phyloP scores from a whole-genome alignment of 1,284 basidiomycete species.

The Blastosporella zonata region DNA sequence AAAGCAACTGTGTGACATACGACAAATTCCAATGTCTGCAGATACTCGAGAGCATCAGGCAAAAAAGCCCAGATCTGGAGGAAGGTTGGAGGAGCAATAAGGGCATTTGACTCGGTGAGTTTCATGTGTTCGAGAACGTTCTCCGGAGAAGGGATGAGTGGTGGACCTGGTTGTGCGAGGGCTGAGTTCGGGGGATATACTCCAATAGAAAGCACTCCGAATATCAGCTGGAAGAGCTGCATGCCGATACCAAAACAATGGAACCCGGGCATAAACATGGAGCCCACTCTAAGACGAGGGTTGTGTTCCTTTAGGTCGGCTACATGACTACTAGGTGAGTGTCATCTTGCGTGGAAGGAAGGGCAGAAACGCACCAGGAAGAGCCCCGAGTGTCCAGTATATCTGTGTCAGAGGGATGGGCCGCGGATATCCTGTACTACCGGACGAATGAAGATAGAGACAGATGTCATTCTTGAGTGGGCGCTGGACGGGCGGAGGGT shows the following conservation, averaged over 20 bases:
- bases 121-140: slow-evolving; percentile 27
- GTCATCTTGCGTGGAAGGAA: neutral
- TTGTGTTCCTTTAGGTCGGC: slow-evolving; percentile 11
- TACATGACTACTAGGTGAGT: neutral
- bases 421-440: slow-evolving; percentile 38
- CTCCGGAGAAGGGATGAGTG: slow-evolving; percentile 22
- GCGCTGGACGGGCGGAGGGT: slow-evolving; percentile 20
- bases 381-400: neutral
- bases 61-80: slow-evolving; percentile 23
- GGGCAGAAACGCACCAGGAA: neutral
- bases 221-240: slow-evolving; percentile 24
- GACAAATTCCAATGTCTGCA: slow-evolving; percentile 6
- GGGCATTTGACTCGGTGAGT: slow-evolving; percentile 21
- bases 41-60: slow-evolving; percentile 3
- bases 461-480: slow-evolving; percentile 22
- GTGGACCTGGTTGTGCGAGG: slow-evolving; percentile 16
- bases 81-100: slow-evolving; percentile 26
- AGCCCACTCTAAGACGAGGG: slow-evolving; percentile 18
- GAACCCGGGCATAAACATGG: slow-evolving; percentile 29
- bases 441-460: slow-evolving; percentile 35
- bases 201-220: slow-evolving; percentile 16
- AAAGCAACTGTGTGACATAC: neutral
- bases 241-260: slow-evolving; percentile 24
- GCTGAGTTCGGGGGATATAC: slow-evolving; percentile 27
- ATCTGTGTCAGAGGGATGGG: slow-evolving; percentile 22